These are phyloP conservation scores for Globisporangium uncinulatum DNA, from an alignment of 352 stramenopile species.

Conservation along the genomic window DNA sequence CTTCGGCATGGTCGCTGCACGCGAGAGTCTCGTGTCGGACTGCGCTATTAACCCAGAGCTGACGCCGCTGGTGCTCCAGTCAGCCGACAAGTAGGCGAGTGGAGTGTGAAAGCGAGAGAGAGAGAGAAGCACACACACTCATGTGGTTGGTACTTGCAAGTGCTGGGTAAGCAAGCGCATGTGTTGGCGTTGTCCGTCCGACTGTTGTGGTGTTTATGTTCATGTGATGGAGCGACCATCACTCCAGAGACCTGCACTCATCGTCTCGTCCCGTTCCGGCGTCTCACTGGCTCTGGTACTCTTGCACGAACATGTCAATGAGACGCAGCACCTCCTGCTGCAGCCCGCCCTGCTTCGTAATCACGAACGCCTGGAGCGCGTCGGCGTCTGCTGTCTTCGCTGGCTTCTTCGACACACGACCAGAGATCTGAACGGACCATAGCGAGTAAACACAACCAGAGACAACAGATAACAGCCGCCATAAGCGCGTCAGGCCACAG, in stretches of 20 bases:
- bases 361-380: conserved; percentile 49
- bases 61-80: conserved; percentile 23
- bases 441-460: neutral
- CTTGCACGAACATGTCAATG: conserved; percentile 45
- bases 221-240: neutral
- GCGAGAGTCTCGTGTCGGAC: conserved; percentile 58
- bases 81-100: conserved; percentile 2
- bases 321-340: conserved; percentile 65
- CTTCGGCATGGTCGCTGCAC: conserved; percentile 68
- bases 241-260: neutral
- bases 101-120: neutral
- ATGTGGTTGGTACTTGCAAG: neutral
- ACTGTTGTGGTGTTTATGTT: no score
- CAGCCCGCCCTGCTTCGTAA: conserved; percentile 33
- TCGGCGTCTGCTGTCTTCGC: conserved; percentile 29
- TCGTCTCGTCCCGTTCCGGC: no score
- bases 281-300: conserved; percentile 68
- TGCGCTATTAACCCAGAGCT: conserved; percentile 60
- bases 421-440: conserved; percentile 39
- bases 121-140: neutral
- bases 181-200: neutral
- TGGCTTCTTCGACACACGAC: conserved; percentile 46
- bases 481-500: neutral
- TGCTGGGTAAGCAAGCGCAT: neutral
- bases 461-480: no score